Conservation (phyloP, 345 rosid genomes). For the Pistacia vera region DNA sequence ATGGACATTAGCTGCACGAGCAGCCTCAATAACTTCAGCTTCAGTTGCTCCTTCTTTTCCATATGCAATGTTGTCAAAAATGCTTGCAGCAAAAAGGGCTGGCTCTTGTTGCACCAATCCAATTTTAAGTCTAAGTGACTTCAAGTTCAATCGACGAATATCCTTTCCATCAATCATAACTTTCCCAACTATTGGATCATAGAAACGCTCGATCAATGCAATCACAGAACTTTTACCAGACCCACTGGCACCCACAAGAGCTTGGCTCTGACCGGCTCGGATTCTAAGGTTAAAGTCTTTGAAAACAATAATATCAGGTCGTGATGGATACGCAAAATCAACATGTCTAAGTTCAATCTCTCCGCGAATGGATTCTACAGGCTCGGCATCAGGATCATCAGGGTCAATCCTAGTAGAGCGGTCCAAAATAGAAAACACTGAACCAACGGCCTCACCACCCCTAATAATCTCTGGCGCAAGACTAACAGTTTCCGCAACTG, state of each 20-base stretch:
- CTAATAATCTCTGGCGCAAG: slow-evolving; percentile 99
- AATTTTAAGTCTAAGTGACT: slow-evolving; percentile 84
- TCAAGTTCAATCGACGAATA: slow-evolving; percentile 76
- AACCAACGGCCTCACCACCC: slow-evolving; percentile 98
- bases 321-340: slow-evolving; percentile 90
- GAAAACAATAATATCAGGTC: slow-evolving; percentile 84
- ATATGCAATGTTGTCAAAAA: slow-evolving; percentile 92
- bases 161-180: slow-evolving; percentile 98
- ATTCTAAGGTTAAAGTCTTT: slow-evolving; percentile 84
- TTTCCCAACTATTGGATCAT: slow-evolving; percentile 83
- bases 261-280: slow-evolving; percentile 97
- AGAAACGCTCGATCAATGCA: slow-evolving; percentile 89
- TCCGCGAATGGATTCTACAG: slow-evolving; percentile 81
- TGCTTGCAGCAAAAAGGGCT: slow-evolving; percentile 86
- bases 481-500: slow-evolving; percentile 98
- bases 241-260: slow-evolving; percentile 98
- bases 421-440: slow-evolving; percentile 86
- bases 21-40: slow-evolving; percentile 88
- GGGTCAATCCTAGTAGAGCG: slow-evolving; percentile 84
- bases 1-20: slow-evolving; percentile 91
- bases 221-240: slow-evolving; percentile 97
- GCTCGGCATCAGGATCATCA: slow-evolving; percentile 89
- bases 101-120: slow-evolving; percentile 99
- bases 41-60: slow-evolving; percentile 94
- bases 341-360: slow-evolving; percentile 96